These are phyloP conservation scores for Paramecium tetraurelia DNA, from an alignment of 73 alveolate genomes.

Conservation along the genomic window DNA sequence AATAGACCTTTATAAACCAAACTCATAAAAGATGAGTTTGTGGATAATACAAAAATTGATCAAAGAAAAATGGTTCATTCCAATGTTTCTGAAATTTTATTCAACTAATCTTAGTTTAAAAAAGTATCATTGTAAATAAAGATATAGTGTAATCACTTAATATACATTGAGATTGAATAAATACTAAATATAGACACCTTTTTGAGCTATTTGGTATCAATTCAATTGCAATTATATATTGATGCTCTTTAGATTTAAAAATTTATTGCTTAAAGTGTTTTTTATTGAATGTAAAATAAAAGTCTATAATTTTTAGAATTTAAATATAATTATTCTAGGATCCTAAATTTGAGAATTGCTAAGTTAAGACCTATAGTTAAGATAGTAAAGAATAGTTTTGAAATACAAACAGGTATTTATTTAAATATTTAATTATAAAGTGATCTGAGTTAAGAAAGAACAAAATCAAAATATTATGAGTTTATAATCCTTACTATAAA, in stretches of 20 bases:
- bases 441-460: background rate
- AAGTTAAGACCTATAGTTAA: too few species aligned
- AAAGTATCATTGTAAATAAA: background rate
- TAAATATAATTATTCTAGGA: too few species aligned
- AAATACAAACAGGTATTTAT: too few species aligned
- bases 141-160: too few species aligned
- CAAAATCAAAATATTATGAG: background rate
- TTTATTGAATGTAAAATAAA: too few species aligned
- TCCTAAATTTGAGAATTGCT: too few species aligned
- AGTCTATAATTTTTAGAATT: too few species aligned
- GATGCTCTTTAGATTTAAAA: background rate
- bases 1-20: background rate
- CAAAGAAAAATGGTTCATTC: background rate
- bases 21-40: background rate
- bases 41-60: background rate
- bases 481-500: background rate
- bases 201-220: background rate
- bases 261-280: background rate
- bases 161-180: background rate
- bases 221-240: background rate
- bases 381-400: too few species aligned
- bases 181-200: too few species aligned
- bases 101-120: background rate
- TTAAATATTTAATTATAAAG: too few species aligned
- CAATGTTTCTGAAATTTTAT: background rate